These are phyloP conservation scores for Xylaria sp. DNA, from an alignment of 2,329 filamentous ascomycete species.

Conservation along the genomic window DNA sequence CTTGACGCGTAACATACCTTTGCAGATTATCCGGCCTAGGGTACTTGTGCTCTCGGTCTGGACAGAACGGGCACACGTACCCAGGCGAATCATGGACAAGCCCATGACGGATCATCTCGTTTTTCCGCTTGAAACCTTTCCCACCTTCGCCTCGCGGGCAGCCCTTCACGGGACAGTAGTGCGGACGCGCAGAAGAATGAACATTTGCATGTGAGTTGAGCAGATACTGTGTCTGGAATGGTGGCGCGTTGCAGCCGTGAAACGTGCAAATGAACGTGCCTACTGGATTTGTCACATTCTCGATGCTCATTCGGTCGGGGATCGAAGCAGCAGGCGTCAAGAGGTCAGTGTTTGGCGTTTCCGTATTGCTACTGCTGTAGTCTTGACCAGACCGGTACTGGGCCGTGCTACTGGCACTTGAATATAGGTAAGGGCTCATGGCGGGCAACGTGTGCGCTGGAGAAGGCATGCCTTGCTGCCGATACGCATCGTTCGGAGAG, in stretches of 20 bases:
- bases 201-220: constrained; percentile 80
- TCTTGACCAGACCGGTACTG: constrained; percentile 44
- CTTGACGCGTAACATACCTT: constrained; percentile 60
- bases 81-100: constrained; percentile 93
- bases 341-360: constrained; percentile 50
- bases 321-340: constrained; percentile 48
- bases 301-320: constrained; percentile 60
- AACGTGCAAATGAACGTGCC: constrained; percentile 62
- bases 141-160: constrained; percentile 66
- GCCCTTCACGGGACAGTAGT: constrained; percentile 65
- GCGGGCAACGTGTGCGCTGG: constrained; percentile 47
- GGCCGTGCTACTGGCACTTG: constrained; percentile 28
- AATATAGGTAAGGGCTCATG: constrained; percentile 44
- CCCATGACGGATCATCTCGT: constrained; percentile 75
- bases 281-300: constrained; percentile 56
- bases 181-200: constrained; percentile 66
- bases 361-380: constrained; percentile 47
- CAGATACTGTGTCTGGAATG: constrained; percentile 78
- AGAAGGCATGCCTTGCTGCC: constrained; percentile 50
- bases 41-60: constrained; percentile 90
- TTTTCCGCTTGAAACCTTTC: constrained; percentile 72
- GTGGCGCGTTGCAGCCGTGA: constrained; percentile 67
- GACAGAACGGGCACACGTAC: constrained; percentile 95
- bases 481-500: constrained; percentile 52
- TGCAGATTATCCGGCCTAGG: constrained; percentile 95